phyloP scores from a whole-genome alignment of 331 rosid genomes.

The Rhamnella rubrinervis region DNA sequence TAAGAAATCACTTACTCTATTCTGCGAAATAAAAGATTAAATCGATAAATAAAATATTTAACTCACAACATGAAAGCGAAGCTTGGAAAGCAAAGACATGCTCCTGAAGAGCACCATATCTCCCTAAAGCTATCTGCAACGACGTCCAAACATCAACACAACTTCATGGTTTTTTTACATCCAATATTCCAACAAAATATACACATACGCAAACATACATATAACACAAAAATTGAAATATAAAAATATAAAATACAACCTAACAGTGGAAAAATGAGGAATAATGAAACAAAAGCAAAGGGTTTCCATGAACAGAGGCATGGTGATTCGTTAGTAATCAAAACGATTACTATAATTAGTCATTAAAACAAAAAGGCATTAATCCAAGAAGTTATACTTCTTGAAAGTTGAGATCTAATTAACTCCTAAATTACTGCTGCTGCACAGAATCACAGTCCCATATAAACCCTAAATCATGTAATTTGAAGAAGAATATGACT shows the following conservation, averaged over 20 bases:
- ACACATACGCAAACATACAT: too few relatives aligned
- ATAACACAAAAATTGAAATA: too few relatives aligned
- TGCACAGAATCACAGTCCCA: too few relatives aligned
- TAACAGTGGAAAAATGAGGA: not conserved
- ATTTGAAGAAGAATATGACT: too few relatives aligned
- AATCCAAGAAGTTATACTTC: too few relatives aligned
- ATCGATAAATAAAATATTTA: not conserved
- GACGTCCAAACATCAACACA: not conserved
- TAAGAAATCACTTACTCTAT: not conserved
- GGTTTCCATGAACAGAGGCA: not conserved
- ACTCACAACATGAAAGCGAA: too few relatives aligned
- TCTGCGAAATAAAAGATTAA: not conserved
- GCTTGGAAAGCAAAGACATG: slow-evolving; percentile 23
- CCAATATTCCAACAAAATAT: too few relatives aligned
- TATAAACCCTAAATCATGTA: too few relatives aligned
- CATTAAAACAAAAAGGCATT: not conserved
- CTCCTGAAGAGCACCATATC: too few relatives aligned
- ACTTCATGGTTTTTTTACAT: not conserved
- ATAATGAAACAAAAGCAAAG: not conserved
- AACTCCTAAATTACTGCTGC: too few relatives aligned
- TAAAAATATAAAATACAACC: not conserved
- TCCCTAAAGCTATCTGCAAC: too few relatives aligned
- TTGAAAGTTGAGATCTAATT: too few relatives aligned
- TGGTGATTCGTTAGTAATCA: not conserved
- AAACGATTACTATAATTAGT: not conserved